Base-by-base conservation (phyloP, 345 rosid genomes). In the Syzygium aqueum region DNA sequence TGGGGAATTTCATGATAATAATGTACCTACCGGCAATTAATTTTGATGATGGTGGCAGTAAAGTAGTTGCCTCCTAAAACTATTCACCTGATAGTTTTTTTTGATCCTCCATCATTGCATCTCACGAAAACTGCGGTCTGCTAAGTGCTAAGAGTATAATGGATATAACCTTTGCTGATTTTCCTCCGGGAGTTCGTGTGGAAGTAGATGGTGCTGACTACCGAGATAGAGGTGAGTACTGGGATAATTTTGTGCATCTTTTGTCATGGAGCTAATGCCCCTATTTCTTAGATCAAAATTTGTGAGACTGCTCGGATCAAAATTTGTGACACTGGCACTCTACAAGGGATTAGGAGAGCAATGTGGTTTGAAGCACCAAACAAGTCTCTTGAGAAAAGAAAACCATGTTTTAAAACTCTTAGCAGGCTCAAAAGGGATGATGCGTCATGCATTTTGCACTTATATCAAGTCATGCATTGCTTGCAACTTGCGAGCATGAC, bases 91-190 rank as follows among this genome's bases (percentile, higher is more conserved):
- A 14, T 63, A 63, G 77, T n/a, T 21, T n/a, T 63, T 63, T 28
- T 63, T 15, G 77, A 63, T n/a, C 37, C 77, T 63, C 77, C 77
- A 23, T 87, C 78, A 84, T 88, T 93, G 91, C 93, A 94, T 95
- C 95, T 94, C 90, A 95, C 94, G 97, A 95, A 96, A 78, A 95
- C 95, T 96, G 54, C 95, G 93, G 53, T 95, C 93, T 89, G 98
- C 98, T 51, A 93, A 97, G 98, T 85, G 99, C 99, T 11, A 95
- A 91, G 93, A 92, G 92, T 89, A 94, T 95, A 91, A 95, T 95
- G 93, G 96, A 95, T 89, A 91, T 95, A 84, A 94, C 98, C 14
- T 94, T 92, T 85, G 95, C 92, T 77, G 95, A 95, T 91, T 96
- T 94, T 85, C 94, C 95, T 27, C 94, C 96, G 98, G 97, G 92